These are phyloP conservation scores for Coemansia sp. DNA, from an alignment of 192 early-diverging fungal species.

Conservation along the genomic window DNA sequence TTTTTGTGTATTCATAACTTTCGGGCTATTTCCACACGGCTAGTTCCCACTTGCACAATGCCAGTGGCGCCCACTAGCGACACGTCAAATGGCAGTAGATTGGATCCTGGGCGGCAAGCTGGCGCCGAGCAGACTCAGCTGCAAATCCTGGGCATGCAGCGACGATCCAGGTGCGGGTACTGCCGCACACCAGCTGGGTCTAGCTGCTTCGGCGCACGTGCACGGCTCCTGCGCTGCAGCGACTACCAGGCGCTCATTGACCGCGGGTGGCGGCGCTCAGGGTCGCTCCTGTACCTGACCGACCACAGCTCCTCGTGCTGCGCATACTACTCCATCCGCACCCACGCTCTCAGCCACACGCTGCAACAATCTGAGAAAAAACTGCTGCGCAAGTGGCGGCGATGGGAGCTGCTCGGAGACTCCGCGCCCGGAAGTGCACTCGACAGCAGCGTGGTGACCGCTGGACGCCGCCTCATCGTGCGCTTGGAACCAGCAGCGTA, in stretches of 20 bases:
- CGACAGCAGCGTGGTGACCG: background rate
- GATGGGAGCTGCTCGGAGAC: slow-evolving; percentile 4
- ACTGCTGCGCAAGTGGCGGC: slow-evolving; percentile 30
- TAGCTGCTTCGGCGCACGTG: slow-evolving; percentile 4
- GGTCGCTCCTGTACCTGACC: slow-evolving; percentile 49
- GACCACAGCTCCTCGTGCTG: slow-evolving; percentile 57
- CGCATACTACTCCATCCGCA: slow-evolving; percentile 52
- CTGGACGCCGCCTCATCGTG: slow-evolving; percentile 15
- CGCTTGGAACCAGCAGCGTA: slow-evolving; percentile 61
- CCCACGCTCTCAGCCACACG: slow-evolving; percentile 17
- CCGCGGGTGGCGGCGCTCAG: slow-evolving; percentile 55
- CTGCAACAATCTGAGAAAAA: slow-evolving; percentile 24
- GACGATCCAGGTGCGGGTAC: slow-evolving; percentile 43
- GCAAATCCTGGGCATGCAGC: slow-evolving; percentile 27
- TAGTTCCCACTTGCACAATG: background rate
- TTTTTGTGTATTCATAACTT: background rate
- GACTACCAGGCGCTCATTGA: slow-evolving; percentile 53
- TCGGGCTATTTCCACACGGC: background rate
- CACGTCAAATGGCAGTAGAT: background rate
- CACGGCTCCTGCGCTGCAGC: slow-evolving; percentile 13
- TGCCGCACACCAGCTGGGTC: slow-evolving; percentile 19
- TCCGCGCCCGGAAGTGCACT: background rate
- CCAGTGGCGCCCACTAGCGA: background rate
- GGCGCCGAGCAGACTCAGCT: slow-evolving; percentile 5
- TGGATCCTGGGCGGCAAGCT: background rate